phyloP scores from a whole-genome alignment of 2,329 filamentous ascomycete genomes.

The Aspergillus glaucus region DNA sequence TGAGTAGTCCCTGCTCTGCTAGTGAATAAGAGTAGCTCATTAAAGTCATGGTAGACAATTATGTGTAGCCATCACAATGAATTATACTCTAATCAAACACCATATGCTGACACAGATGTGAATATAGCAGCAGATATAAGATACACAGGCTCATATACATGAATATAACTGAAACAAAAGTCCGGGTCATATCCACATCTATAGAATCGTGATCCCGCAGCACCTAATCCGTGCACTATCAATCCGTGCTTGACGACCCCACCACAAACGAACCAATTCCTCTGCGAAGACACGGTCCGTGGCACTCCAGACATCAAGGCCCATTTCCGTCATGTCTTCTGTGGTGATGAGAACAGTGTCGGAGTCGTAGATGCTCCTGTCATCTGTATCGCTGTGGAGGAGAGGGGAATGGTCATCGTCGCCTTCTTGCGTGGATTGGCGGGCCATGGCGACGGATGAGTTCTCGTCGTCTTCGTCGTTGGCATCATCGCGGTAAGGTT shows the following conservation, averaged over 20 bases:
- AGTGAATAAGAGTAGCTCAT: no score
- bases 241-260: conserved; percentile 38
- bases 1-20: no score
- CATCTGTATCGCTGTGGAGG: neutral
- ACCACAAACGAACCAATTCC: conserved; percentile 42
- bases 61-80: no score
- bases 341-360: conserved; percentile 32
- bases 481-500: conserved; percentile 17
- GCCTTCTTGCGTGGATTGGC: conserved; percentile 15
- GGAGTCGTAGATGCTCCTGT: conserved; percentile 6
- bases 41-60: no score
- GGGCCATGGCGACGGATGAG: conserved; percentile 11
- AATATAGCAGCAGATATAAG: no score
- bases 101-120: no score
- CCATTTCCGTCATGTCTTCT: conserved; percentile 44
- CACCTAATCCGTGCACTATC: conserved; percentile 41
- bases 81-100: no score
- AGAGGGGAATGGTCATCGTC: neutral
- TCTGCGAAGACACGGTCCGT: conserved; percentile 42
- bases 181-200: conserved; percentile 2
- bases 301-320: conserved; percentile 44
- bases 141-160: neutral
- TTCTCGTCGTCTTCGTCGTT: conserved; percentile 21
- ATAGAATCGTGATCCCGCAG: conserved; percentile 43
- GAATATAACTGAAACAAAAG: neutral